phyloP scores from a whole-genome alignment of 2,329 filamentous ascomycete genomes.

The Aspergillus neotritici region DNA sequence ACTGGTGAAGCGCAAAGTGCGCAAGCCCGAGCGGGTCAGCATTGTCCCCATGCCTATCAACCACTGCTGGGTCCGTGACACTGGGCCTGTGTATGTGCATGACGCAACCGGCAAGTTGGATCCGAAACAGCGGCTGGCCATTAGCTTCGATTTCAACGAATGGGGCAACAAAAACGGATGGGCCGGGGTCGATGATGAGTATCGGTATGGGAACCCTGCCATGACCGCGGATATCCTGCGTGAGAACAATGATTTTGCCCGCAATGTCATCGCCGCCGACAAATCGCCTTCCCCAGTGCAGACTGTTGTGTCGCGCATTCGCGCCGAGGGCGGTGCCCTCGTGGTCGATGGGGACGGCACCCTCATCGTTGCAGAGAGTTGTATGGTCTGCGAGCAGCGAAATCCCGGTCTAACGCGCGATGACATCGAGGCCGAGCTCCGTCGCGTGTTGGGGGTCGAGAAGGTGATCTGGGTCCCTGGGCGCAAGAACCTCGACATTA shows the following conservation, averaged over 20 bases:
- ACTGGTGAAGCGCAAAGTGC: constrained; percentile 5
- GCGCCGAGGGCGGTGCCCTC: constrained; percentile 30
- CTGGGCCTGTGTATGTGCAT: constrained; percentile 15
- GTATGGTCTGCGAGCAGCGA: constrained; percentile 25
- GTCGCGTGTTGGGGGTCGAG: constrained; percentile 21
- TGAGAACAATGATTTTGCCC: constrained; percentile 14
- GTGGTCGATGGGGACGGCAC: constrained; percentile 33
- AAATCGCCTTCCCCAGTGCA: constrained; percentile 7
- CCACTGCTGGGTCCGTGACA: constrained; percentile 18
- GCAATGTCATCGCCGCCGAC: constrained; percentile 9
- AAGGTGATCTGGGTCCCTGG: constrained; percentile 33
- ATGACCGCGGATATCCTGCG: constrained; percentile 7
- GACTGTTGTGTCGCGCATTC: constrained; percentile 15
- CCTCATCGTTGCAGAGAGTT: constrained; percentile 30
- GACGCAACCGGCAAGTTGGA: constrained; percentile 4
- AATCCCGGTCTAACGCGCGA: constrained; percentile 21
- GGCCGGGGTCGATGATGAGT: constrained; percentile 8
- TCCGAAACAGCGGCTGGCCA: constrained; percentile 6
- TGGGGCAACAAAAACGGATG: constrained; percentile 17
- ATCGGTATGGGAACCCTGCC: constrained; percentile 10
- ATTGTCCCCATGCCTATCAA: constrained; percentile 15
- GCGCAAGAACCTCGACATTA: constrained; percentile 26
- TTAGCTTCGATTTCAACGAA: constrained; percentile 17
- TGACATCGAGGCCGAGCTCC: constrained; percentile 23
- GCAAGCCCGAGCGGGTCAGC: constrained; percentile 4